Percentiles rank a stretch among this genome's conserved stretches.
These are phyloP conservation scores for Plantago ovata DNA, from an alignment of 257 asterid genomes.

Conservation along the genomic window DNA sequence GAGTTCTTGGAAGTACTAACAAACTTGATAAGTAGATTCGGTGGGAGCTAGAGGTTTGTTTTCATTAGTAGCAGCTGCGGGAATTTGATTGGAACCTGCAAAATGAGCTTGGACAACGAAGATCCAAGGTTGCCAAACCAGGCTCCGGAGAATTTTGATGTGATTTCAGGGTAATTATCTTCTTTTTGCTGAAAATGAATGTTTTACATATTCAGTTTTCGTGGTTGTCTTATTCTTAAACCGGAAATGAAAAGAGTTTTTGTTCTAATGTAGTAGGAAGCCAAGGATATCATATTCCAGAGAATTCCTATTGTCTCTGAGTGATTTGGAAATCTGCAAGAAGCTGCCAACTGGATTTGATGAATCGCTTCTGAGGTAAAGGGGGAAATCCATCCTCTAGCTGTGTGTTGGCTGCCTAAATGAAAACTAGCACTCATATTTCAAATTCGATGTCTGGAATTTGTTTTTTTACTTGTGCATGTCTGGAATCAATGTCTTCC, in stretches of 20 bases:
- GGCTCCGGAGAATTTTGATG: conserved; percentile 27
- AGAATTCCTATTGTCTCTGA: conserved; percentile 62
- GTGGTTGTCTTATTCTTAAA: background rate
- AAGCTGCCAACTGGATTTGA: conserved; percentile 66
- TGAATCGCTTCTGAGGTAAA: conserved; percentile 52
- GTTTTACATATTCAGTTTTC: conserved; percentile 3
- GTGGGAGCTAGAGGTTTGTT: conserved; percentile 21
- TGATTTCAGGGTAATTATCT: conserved; percentile 40
- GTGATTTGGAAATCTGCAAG: conserved; percentile 65
- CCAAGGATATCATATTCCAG: conserved; percentile 51
- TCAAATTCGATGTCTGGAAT: background rate
- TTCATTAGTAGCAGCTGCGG: conserved; percentile 8
- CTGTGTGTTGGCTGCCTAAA: conserved; percentile 1
- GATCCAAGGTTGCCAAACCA: conserved; percentile 35
- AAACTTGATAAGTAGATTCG: conserved; percentile 18
- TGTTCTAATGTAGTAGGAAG: conserved; percentile 60
- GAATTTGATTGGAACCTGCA: conserved; percentile 19
- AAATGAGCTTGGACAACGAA: conserved; percentile 67
- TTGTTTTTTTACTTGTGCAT: conserved; percentile 14
- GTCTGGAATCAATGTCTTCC: conserved; percentile 10
- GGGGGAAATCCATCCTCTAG: conserved; percentile 8
- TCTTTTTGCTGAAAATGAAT: conserved; percentile 15
- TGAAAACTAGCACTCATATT: background rate
- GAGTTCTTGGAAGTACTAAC: conserved; percentile 10
- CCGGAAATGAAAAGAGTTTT: conserved; percentile 14